Conservation (phyloP, 768 basidiomycete species). For the Neoboletus brunneissimus region DNA sequence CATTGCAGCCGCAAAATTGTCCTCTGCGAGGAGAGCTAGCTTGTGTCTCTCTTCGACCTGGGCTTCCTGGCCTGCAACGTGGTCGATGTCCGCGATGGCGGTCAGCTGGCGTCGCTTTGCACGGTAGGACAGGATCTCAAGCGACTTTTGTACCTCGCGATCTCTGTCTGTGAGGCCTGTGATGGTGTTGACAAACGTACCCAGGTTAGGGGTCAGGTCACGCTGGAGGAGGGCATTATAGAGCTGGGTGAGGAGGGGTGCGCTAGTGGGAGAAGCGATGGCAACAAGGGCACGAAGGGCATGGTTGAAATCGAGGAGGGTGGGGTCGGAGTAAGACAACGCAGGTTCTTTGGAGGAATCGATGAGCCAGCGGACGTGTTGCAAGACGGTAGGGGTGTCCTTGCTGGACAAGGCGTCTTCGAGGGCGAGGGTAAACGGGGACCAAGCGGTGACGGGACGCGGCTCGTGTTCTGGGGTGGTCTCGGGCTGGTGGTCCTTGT, state of each 20-base stretch:
- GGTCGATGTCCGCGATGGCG: conserved; percentile 1
- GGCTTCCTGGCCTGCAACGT: conserved; percentile 12
- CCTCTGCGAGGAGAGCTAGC: conserved; percentile 52
- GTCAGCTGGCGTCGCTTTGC: conserved; percentile 32
- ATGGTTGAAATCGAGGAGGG: conserved; percentile 57
- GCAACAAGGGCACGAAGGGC: conserved; percentile 48
- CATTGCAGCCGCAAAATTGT: conserved; percentile 69
- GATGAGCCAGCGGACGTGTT: conserved; percentile 32
- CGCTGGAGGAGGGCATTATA: conserved; percentile 71
- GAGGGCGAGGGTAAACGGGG: conserved; percentile 18
- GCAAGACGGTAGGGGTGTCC: conserved; percentile 5
- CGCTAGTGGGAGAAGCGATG: conserved; percentile 44
- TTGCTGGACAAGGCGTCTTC: conserved; percentile 19
- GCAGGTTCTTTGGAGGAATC: conserved; percentile 33
- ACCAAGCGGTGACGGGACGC: conserved; percentile 25
- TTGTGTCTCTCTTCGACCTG: conserved; percentile 35
- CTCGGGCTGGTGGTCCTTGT: conserved; percentile 18
- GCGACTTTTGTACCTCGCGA: conserved; percentile 51
- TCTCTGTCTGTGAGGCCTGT: conserved; percentile 64
- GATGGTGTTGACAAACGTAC: conserved; percentile 64
- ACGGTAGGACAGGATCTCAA: conserved; percentile 43
- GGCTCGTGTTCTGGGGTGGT: conserved; percentile 15
- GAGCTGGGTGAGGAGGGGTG: conserved; percentile 55
- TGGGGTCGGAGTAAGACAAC: conserved; percentile 30
- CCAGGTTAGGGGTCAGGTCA: conserved; percentile 57